A percentile compares a stretch with the other conserved stretches of the same genome.
Conservation (phyloP, 371 early-diverging fungal species). For the Mortierella sp. region DNA sequence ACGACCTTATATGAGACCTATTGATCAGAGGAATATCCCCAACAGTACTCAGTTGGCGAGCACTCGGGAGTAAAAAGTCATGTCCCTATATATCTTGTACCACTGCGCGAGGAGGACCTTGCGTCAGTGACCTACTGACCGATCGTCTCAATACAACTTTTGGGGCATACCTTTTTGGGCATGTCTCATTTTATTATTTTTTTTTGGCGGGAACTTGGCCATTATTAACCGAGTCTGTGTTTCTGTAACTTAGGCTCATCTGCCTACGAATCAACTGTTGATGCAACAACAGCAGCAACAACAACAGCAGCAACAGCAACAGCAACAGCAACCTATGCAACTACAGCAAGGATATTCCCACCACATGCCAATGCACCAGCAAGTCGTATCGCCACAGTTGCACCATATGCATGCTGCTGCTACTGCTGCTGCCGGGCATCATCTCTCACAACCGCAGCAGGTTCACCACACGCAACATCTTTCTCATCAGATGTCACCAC, state of each 20-base stretch:
- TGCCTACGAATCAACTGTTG: constrained; percentile 20
- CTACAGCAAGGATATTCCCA: constrained; percentile 44
- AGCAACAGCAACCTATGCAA: constrained; percentile 25
- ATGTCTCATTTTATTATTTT: neutral
- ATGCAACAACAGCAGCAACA: constrained; percentile 56
- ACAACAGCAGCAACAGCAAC: constrained; percentile 53
- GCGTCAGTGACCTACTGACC: neutral
- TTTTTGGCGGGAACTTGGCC: constrained; percentile 21
- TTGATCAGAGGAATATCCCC: neutral
- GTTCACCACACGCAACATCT: constrained; percentile 53
- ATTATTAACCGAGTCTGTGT: neutral
- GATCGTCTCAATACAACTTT: neutral
- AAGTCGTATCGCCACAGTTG: constrained; percentile 35
- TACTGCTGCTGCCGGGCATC: constrained; percentile 8
- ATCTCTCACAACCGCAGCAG: constrained; percentile 33
- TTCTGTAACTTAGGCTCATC: constrained; percentile 9
- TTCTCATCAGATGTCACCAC: constrained; percentile 50
- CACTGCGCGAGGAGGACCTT: constrained; percentile 7
- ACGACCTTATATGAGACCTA: neutral
- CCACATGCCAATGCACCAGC: constrained; percentile 37
- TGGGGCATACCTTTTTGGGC: neutral
- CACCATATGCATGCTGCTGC: constrained; percentile 32
- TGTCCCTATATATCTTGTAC: neutral
- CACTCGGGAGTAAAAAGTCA: neutral
- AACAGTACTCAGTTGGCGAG: neutral